Conservation (phyloP, 768 basidiomycete species). For the Mrakia frigida region DNA sequence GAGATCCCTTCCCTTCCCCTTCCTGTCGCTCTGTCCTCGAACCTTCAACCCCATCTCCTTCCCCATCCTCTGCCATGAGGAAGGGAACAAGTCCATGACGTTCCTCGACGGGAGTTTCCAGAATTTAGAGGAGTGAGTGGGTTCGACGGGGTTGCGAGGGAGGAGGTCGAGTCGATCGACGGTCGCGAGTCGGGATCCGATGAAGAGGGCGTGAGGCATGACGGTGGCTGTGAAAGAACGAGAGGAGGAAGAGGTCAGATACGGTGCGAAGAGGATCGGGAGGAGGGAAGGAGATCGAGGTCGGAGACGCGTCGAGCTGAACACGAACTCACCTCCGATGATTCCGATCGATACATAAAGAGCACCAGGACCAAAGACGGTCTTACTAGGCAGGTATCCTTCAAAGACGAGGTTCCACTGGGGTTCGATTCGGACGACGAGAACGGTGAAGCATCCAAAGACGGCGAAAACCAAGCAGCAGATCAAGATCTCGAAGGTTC, state of each 20-base stretch:
- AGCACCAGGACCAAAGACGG: conserved; percentile 54
- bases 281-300: neutral
- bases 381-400: conserved; percentile 69
- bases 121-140: neutral
- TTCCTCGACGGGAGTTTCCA: conserved; percentile 21
- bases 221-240: conserved; percentile 59
- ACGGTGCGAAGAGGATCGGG: neutral
- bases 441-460: conserved; percentile 68
- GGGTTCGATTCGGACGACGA: conserved; percentile 66
- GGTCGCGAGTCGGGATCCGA: conserved; percentile 79
- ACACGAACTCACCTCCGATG: conserved; percentile 28
- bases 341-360: conserved; percentile 32
- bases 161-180: conserved; percentile 60
- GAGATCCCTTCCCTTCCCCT: neutral
- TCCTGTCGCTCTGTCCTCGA: neutral
- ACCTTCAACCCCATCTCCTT: neutral
- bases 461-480: conserved; percentile 54
- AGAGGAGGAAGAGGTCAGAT: conserved; percentile 43
- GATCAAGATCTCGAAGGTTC: conserved; percentile 45
- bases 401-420: conserved; percentile 68
- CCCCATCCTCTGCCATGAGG: conserved; percentile 5
- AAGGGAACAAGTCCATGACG: conserved; percentile 21
- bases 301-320: too few species aligned
- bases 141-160: neutral
- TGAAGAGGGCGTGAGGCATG: conserved; percentile 89